A percentile compares a stretch with the other conserved stretches of the same genome.
phyloP scores from a whole-genome alignment of 345 rosid genomes.

The Mercurialis annua region DNA sequence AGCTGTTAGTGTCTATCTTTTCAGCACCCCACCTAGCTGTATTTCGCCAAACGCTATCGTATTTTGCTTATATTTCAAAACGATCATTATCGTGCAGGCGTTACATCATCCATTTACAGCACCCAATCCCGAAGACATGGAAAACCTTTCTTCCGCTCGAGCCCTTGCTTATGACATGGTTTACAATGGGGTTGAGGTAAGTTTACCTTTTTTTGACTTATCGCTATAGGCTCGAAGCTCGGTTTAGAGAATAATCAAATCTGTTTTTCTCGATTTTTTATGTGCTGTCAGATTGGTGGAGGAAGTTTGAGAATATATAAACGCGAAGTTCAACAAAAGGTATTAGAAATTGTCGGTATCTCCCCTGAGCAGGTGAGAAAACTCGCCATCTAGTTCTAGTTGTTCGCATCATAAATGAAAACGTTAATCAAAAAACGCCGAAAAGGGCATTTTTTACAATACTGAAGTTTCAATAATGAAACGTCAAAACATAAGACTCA shows the following conservation, averaged over 20 bases:
- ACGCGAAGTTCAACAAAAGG: constrained; percentile 84
- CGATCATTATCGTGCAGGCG: constrained; percentile 45
- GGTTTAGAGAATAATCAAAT: background rate
- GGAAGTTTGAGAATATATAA: constrained; percentile 96
- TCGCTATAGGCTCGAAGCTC: constrained; percentile 7
- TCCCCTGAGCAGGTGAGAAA: constrained; percentile 62
- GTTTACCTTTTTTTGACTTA: background rate
- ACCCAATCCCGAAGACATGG: constrained; percentile 85
- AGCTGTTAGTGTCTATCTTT: background rate
- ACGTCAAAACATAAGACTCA: too few relatives aligned
- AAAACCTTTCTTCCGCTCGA: constrained; percentile 78
- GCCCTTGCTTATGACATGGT: constrained; percentile 99
- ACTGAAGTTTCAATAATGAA: too few relatives aligned
- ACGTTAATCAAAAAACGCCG: too few relatives aligned
- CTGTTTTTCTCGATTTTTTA: background rate
- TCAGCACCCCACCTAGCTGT: background rate
- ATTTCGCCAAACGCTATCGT: background rate
- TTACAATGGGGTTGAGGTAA: constrained; percentile 97
- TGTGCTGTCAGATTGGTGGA: constrained; percentile 76
- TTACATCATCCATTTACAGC: constrained; percentile 99
- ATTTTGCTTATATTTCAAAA: constrained; percentile 8
- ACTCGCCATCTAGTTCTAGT: too few relatives aligned
- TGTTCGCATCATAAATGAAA: too few relatives aligned
- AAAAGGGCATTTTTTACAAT: too few relatives aligned
- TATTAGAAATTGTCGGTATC: constrained; percentile 78